Percentiles rank a stretch among this genome's conserved stretches.
These are phyloP conservation scores for Jamesozyma jinghongensis DNA, from an alignment of 805 yeast genomes.

Conservation along the genomic window DNA sequence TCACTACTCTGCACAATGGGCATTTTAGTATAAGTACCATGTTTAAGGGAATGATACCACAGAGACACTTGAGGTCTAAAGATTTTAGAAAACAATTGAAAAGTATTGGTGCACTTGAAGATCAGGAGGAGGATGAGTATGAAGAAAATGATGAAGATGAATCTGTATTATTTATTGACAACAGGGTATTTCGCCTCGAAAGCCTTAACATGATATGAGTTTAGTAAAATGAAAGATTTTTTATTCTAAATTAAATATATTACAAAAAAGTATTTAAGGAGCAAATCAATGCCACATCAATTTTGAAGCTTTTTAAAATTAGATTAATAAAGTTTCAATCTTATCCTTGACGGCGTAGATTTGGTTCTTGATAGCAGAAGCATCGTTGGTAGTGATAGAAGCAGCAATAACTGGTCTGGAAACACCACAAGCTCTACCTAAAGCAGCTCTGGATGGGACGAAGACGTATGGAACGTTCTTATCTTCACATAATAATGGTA, in stretches of 20 bases:
- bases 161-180: slow-evolving; percentile 5
- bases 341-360: slow-evolving; percentile 96
- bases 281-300: not conserved
- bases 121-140: slow-evolving; percentile 3
- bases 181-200: slow-evolving; percentile 2
- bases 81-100: slow-evolving; percentile 1
- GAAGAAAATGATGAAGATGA: slow-evolving; percentile 4
- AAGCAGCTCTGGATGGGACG: slow-evolving; percentile 96
- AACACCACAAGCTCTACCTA: slow-evolving; percentile 99
- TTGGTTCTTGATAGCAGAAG: slow-evolving; percentile 94
- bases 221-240: not conserved
- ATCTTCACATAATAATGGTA: slow-evolving; percentile 97
- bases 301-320: slow-evolving; percentile 17
- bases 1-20: slow-evolving; percentile 5
- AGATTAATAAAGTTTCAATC: slow-evolving; percentile 94
- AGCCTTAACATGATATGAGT: not conserved
- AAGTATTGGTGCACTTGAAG: slow-evolving; percentile 1
- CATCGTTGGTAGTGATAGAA: slow-evolving; percentile 95
- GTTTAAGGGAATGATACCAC: not conserved
- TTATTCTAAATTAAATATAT: not conserved
- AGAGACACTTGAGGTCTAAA: not conserved
- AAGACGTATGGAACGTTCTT: slow-evolving; percentile 99
- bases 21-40: slow-evolving; percentile 2
- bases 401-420: slow-evolving; percentile 99
- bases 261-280: not conserved